Base-by-base conservation (phyloP, 257 asterid genomes). In the Gardenia jasminoides region DNA sequence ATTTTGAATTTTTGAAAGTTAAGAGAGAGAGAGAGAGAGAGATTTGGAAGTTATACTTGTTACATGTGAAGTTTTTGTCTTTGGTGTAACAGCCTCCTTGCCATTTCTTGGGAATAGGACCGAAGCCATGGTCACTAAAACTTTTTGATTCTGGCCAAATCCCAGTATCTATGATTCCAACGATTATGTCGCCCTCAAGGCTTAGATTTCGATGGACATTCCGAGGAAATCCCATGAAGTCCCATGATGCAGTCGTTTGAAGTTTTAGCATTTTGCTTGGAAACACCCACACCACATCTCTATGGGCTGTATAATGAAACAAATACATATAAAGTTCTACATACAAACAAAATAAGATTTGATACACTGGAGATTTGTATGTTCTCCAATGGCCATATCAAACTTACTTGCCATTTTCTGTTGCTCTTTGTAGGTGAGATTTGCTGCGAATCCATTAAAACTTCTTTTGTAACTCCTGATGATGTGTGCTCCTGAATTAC, bases 231-330 rank as follows among this genome's bases (percentile, higher is more conserved):
- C 92, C 92, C 94, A 43, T 43, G 47, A 43, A 43, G 47, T 43
- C 47, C n/a, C n/a, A n/a, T n/a, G n/a, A n/a, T n/a, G n/a, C n/a
- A n/a, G n/a, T n/a, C n/a, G n/a, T n/a, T n/a, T 8, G 90, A 3
- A 90, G 78, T 41, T 88, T 86, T 39, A 85, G 85, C 67, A 76
- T 85, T 43, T 75, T 86, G 81, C 85, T 90, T 0, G 86, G 88
- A 62, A 90, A 85, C 44, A 88, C 88, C 1, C 90, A 86, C 1
- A 90, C 92, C 20, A 88, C 94, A 20, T 83, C 90, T 2, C 88
- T 86, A 80, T 85, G 54, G 33, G 76, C 90, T 90, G 80, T 68
- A 74, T 26, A 72, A 66, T 24, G 0, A 17, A 54, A 30, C 24
- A 52, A 24, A 3, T 67, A 0, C 13, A 2, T 7, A 39, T 30